phyloP scores from a whole-genome alignment of 1,284 basidiomycete genomes.

The Peniophora sp. region DNA sequence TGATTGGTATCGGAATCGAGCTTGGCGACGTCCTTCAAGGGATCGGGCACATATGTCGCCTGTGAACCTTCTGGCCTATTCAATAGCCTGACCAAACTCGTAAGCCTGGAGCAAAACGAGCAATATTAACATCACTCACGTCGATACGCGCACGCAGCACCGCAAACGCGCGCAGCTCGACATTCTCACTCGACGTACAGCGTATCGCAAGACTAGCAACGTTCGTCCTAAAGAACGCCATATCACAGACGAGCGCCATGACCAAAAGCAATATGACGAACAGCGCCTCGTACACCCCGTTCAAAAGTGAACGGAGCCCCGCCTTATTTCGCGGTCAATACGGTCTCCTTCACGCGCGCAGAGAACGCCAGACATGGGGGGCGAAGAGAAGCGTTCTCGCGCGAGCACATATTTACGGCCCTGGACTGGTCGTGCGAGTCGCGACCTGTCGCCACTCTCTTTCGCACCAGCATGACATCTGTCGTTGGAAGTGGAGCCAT shows the following conservation, averaged over 20 bases:
- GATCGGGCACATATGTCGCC: conserved; percentile 64
- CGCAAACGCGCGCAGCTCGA: conserved; percentile 49
- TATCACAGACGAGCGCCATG: conserved; percentile 50
- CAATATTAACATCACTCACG: conserved; percentile 28
- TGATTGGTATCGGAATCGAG: conserved; percentile 23
- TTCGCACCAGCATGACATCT: too few relatives aligned
- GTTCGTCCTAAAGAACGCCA: conserved; percentile 76
- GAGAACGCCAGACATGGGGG: conserved; percentile 74
- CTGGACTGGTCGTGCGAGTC: too few relatives aligned
- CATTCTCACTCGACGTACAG: conserved; percentile 64
- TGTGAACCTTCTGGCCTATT: conserved; percentile 81
- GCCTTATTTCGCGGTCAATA: conserved; percentile 22
- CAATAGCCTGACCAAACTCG: conserved; percentile 34
- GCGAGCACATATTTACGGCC: conserved; percentile 40
- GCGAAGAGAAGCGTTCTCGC: conserved; percentile 60
- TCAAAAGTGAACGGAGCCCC: conserved; percentile 21
- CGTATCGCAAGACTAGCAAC: conserved; percentile 70
- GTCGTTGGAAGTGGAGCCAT: too few relatives aligned
- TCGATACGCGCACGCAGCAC: conserved; percentile 46
- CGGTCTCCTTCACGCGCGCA: conserved; percentile 34
- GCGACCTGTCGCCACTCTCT: conserved; percentile 56
- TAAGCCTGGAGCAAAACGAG: conserved; percentile 1
- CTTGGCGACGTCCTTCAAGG: conserved; percentile 58
- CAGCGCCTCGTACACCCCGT: conserved; percentile 73
- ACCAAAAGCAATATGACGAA: conserved; percentile 69